Conservation (phyloP, 2,329 filamentous ascomycete genomes). For the Fusarium oligoseptatum region DNA sequence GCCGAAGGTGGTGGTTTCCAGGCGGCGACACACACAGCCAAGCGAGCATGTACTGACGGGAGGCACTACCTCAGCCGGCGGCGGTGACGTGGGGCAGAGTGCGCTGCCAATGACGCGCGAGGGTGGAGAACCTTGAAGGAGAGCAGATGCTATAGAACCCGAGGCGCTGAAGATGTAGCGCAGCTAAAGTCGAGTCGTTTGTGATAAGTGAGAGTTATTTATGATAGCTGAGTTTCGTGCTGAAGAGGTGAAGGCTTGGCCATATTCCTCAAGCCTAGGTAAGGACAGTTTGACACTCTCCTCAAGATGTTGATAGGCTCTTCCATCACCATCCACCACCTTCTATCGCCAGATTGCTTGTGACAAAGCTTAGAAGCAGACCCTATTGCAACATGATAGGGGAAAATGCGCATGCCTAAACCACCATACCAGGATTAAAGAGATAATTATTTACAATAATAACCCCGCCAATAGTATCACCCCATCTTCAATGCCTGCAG, state of each 20-base stretch:
- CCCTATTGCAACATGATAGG: neutral
- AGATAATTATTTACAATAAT: neutral
- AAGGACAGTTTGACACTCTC: neutral
- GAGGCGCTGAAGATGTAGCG: slow-evolving; percentile 1
- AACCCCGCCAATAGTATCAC: neutral
- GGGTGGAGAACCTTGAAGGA: slow-evolving; percentile 20
- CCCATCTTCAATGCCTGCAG: neutral
- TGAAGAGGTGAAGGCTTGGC: neutral
- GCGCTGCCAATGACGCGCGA: slow-evolving; percentile 35
- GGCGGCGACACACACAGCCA: neutral
- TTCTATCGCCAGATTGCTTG: slow-evolving; percentile 43
- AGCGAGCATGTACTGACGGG: neutral
- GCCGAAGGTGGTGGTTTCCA: slow-evolving; percentile 13
- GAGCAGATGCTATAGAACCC: slow-evolving; percentile 9
- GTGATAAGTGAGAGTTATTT: neutral
- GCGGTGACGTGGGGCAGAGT: slow-evolving; percentile 39
- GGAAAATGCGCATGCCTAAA: neutral
- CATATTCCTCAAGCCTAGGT: neutral
- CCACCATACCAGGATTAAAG: neutral
- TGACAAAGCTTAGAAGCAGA: slow-evolving; percentile 4
- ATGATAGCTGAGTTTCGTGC: neutral
- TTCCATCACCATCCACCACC: slow-evolving; percentile 36
- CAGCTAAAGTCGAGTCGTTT: neutral
- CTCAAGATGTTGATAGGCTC: neutral
- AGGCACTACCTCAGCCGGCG: slow-evolving; percentile 5